Evolutionary conservation across 2,329 filamentous ascomycete species (phyloP).

Genomic region (Cordyceps cicadae): DNA sequence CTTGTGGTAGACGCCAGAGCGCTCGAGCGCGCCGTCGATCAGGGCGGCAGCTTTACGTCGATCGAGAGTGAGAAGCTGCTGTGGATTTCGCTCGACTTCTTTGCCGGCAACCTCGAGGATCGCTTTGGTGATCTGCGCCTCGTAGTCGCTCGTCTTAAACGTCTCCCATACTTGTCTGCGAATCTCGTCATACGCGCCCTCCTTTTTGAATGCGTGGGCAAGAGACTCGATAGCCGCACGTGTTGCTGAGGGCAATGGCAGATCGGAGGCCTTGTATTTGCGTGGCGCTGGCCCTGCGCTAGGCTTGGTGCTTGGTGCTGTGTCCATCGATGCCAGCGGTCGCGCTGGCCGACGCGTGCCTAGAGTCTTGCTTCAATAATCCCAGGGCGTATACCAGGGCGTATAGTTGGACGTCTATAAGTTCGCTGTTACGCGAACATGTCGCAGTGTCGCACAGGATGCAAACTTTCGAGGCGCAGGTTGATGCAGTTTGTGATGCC

Average conservation of each 20-base stretch:
- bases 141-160: conserved; percentile 62
- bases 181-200: conserved; percentile 71
- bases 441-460: neutral
- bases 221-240: conserved; percentile 65
- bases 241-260: conserved; percentile 66
- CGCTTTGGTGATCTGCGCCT: conserved; percentile 55
- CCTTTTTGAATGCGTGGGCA: conserved; percentile 78
- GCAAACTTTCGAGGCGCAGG: neutral
- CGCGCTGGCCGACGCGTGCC: neutral
- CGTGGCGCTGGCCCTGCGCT: conserved; percentile 16
- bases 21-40: conserved; percentile 69
- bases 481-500: neutral
- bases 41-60: conserved; percentile 65
- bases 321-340: conserved; percentile 1
- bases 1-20: conserved; percentile 65
- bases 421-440: neutral
- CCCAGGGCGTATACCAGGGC: neutral
- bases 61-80: conserved; percentile 63
- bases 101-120: conserved; percentile 62
- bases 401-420: neutral
- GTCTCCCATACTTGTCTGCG: conserved; percentile 71
- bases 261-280: conserved; percentile 65
- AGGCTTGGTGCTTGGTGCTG: neutral
- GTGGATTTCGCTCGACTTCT: conserved; percentile 68
- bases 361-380: neutral